These are phyloP conservation scores for Daldinia eschscholtzii DNA, from an alignment of 2,329 filamentous ascomycete species.

Conservation along the genomic window DNA sequence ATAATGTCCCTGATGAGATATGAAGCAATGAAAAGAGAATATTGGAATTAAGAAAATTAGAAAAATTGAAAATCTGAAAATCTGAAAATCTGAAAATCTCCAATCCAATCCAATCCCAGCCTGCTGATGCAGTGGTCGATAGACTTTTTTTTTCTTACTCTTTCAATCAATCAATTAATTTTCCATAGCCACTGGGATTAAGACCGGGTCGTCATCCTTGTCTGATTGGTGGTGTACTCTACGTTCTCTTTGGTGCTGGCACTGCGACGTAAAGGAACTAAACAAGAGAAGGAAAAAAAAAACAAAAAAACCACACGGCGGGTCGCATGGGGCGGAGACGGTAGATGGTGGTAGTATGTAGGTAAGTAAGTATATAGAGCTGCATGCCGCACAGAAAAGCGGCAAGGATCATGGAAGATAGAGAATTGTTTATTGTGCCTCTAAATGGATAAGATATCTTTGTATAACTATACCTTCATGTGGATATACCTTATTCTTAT, in stretches of 20 bases:
- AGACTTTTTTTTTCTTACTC: conserved; percentile 17
- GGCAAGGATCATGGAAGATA: conserved; percentile 22
- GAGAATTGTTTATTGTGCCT: conserved; percentile 18
- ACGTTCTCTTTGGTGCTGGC: not conserved
- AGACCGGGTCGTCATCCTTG: conserved; percentile 41
- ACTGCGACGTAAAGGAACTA: conserved; percentile 2
- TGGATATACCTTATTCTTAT: not conserved
- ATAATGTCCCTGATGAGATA: conserved; percentile 3
- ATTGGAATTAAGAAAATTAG: conserved; percentile 3
- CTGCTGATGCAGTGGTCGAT: conserved; percentile 21
- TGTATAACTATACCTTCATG: not conserved
- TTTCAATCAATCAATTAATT: conserved; percentile 43
- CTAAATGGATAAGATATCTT: conserved; percentile 16
- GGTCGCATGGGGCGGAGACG: conserved; percentile 5
- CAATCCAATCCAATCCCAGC: conserved; percentile 20
- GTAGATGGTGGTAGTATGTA: conserved; percentile 7
- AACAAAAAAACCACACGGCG: conserved; percentile 19
- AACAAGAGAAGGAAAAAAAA: conserved; percentile 8
- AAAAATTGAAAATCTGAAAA: not conserved
- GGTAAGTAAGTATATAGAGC: not conserved
- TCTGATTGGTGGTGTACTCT: conserved; percentile 14
- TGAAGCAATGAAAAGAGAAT: conserved; percentile 3
- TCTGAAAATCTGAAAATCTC: conserved; percentile 7
- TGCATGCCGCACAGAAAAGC: conserved; percentile 24
- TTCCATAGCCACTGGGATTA: conserved; percentile 41